Evolutionary conservation across 2,329 filamentous ascomycete species (phyloP), one percentile per base, ranked within the genome.

Genomic region (Periconia sp.): DNA sequence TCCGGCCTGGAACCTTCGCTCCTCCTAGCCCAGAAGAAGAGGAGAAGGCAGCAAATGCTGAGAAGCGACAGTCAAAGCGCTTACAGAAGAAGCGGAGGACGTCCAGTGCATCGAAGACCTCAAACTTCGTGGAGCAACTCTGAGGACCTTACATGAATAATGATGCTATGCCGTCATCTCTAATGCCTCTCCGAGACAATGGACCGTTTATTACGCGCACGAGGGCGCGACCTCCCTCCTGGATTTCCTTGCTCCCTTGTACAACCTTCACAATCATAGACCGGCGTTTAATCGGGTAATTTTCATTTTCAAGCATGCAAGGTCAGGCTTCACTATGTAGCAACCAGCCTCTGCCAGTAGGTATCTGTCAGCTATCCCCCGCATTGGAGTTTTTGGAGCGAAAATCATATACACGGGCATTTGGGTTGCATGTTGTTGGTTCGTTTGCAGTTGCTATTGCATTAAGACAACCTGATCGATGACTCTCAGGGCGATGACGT

Each of bases 81-180:
- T 63, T 75, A 3, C 72, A 74, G 46, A 76, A 75, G 64, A 74
- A 72, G 48, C 61, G 68, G 15, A 61, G 60, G 45, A 56, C 63
- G 23, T 69, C 66, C 19, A 44, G 45, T 17, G 48, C 50, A 12
- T 67, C 65, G 19, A 53, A 63, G 24, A 56, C 56, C 21, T 69
- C 66, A n/a, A 61, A 64, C 34, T 71, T 71, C 39, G 52, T 60
- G 7, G 68, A 71, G 49, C 64, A 69, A 52, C 61, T 70, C 15
- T 70, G 56, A 59, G 25, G 21, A 40, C 53, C 50, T 57, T 56
- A 40, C 53, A 46, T 52, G 31, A 13, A 39, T 42, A 19, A n/a
- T n/a, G n/a, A n/a, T n/a, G n/a, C n/a, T n/a, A 47, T 30, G 19
- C 21, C 34, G 29, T 26, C 45, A 54, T 51, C 46, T 35, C 39